Conservation (phyloP, 176 grass and related monocot genomes). For the Musa acuminata region DNA sequence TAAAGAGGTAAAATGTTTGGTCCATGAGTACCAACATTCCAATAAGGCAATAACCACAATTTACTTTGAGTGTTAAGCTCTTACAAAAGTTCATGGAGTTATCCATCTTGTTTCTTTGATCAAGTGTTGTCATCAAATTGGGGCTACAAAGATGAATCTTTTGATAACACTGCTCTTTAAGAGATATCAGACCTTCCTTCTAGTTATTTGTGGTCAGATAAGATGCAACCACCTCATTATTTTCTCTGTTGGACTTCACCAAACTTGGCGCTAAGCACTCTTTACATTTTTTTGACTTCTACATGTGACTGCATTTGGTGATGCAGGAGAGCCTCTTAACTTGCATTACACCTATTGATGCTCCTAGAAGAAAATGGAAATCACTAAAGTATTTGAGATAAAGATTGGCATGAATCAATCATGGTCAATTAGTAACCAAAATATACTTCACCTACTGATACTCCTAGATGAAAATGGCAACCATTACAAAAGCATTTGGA, state of each 20-base stretch:
- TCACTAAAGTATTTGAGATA: neutral
- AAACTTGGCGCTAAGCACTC: neutral
- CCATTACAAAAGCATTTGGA: neutral
- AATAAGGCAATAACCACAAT: too few species aligned
- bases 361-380: neutral
- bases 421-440: too few species aligned
- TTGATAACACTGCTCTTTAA: too few species aligned
- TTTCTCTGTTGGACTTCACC: neutral
- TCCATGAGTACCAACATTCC: too few species aligned
- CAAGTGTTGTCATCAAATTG: too few species aligned
- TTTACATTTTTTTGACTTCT: neutral
- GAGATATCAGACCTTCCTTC: neutral
- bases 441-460: too few species aligned
- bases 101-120: too few species aligned
- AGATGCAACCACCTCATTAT: neutral
- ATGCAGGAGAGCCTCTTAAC: neutral
- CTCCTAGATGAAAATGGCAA: neutral
- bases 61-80: too few species aligned
- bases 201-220: neutral
- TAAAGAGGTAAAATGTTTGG: too few species aligned
- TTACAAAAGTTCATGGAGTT: too few species aligned
- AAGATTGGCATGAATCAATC: neutral
- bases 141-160: too few species aligned
- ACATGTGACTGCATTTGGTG: neutral
- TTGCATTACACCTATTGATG: neutral